These are phyloP conservation scores for Stylosanthes scabra DNA, from an alignment of 331 rosid genomes.

Conservation along the genomic window DNA sequence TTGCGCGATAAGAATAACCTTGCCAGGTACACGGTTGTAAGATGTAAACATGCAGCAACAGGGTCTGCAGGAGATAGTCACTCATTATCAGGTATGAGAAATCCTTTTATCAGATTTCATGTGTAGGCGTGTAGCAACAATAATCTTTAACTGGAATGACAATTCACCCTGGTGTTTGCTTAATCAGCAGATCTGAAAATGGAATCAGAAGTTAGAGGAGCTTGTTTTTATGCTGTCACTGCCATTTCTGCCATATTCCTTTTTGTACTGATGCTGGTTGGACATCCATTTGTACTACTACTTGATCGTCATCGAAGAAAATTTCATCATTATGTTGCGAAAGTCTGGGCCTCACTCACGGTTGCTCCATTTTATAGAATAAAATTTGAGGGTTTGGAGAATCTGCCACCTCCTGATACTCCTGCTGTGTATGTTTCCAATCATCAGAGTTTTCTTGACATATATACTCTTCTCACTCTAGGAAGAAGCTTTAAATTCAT, in stretches of 20 bases:
- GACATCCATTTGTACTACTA: conserved; percentile 75
- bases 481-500: conserved; percentile 93
- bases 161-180: conserved; percentile 28
- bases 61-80: conserved; percentile 57
- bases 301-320: conserved; percentile 74
- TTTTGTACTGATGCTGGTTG: conserved; percentile 68
- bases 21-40: conserved; percentile 46
- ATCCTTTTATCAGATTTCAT: conserved; percentile 23
- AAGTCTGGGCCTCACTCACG: conserved; percentile 74
- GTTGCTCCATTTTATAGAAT: conserved; percentile 74
- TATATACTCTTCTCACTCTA: conserved; percentile 85
- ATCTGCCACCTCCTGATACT: conserved; percentile 74
- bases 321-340: conserved; percentile 74
- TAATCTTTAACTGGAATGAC: conserved; percentile 19
- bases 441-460: conserved; percentile 97
- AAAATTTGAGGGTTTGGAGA: conserved; percentile 80
- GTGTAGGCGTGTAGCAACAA: background rate
- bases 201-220: conserved; percentile 75
- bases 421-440: conserved; percentile 96
- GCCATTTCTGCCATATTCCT: conserved; percentile 68
- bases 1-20: conserved; percentile 39
- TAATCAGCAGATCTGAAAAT: conserved; percentile 59
- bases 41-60: conserved; percentile 61
- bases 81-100: conserved; percentile 63
- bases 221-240: conserved; percentile 70